Evolutionary conservation across 2,329 filamentous ascomycete genomes (phyloP), one percentile per base, ranked within the genome.

Genomic region (Chaetomium sp.): DNA sequence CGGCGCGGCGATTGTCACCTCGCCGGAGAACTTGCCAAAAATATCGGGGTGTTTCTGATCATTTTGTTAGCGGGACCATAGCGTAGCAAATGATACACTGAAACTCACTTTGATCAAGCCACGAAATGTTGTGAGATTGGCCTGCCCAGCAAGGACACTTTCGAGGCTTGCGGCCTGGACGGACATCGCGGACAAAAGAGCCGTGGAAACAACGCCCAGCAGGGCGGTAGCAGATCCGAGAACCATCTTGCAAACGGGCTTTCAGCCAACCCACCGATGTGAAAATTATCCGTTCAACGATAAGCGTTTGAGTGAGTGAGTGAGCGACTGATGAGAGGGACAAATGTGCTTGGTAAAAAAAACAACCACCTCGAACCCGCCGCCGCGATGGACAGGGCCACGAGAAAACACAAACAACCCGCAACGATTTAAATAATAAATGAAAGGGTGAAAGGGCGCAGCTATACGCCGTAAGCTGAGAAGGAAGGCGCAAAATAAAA

Each of bases 1-100:
- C 6, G 61, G 61, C 4, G 44, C 61, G 4, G 53, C 43, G 14
- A 61, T n/a, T 3, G 59, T 61, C n/a, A 59, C 38, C 11, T n/a
- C 55, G 6, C 50, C 19, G 10, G 57, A 55, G 3, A 61, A 46
- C 2, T 57, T 55, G 14, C 43, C 45, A 45, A 59, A 61, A 27
- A 61, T 52, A 12, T 55, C 45, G 40, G 59, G 38, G 53, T 61
- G 47, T 11, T 57, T 50, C 55, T 59, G 38, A 14, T 1, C 4
- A 4, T n/a, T 37, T 49, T n/a, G 49, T 44, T 36, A 37, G 6
- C 14, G 27, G 32, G 7, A 5, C 2, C 1, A 27, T 6, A 7
- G n/a, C 3, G n/a, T 3, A 27, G 7, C n/a, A 48, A 27, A 9
- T 6, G 9, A 38, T 4, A 38, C 33, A 8, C 19, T 27, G 19